A percentile compares a stretch with the other conserved stretches of the same genome.
Conservation (phyloP, 768 basidiomycete genomes). For the Russula brevipes region DNA sequence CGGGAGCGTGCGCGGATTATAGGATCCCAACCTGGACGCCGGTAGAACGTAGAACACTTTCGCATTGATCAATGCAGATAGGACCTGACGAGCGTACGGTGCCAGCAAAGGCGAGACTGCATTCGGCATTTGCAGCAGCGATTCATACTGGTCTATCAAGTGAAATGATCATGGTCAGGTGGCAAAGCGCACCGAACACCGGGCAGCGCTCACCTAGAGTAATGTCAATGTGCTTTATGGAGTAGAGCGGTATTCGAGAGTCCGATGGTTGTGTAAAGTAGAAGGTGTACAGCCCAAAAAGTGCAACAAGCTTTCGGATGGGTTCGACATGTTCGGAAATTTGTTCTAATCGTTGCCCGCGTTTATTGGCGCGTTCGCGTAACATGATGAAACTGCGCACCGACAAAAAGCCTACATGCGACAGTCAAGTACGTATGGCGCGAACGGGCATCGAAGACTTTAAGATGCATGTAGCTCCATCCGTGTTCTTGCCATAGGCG, state of each 20-base stretch:
- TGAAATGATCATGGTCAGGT: not conserved
- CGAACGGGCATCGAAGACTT: slow-evolving; percentile 60
- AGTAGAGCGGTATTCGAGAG: slow-evolving; percentile 47
- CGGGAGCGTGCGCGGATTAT: slow-evolving; percentile 62
- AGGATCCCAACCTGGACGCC: slow-evolving; percentile 40
- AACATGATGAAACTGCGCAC: slow-evolving; percentile 36
- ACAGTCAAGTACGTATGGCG: slow-evolving; percentile 58
- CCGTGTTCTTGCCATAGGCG: slow-evolving; percentile 57
- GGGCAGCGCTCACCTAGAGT: slow-evolving; percentile 33
- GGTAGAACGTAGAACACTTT: slow-evolving; percentile 60
- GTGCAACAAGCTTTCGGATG: slow-evolving; percentile 50
- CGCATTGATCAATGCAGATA: slow-evolving; percentile 44
- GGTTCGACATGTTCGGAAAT: slow-evolving; percentile 46
- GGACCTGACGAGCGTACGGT: slow-evolving; percentile 46
- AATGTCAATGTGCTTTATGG: slow-evolving; percentile 52
- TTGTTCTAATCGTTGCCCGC: slow-evolving; percentile 41
- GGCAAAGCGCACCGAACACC: slow-evolving; percentile 37
- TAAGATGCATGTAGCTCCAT: slow-evolving; percentile 75
- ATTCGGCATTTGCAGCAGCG: slow-evolving; percentile 46
- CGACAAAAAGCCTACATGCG: slow-evolving; percentile 59
- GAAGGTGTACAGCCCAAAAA: slow-evolving; percentile 70
- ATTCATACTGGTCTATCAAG: slow-evolving; percentile 50
- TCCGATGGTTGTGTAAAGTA: slow-evolving; percentile 60
- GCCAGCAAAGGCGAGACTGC: slow-evolving; percentile 43
- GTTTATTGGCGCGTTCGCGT: not conserved